Conservation (phyloP, 2,329 filamentous ascomycete genomes). For the Hypoxylon sp. region DNA sequence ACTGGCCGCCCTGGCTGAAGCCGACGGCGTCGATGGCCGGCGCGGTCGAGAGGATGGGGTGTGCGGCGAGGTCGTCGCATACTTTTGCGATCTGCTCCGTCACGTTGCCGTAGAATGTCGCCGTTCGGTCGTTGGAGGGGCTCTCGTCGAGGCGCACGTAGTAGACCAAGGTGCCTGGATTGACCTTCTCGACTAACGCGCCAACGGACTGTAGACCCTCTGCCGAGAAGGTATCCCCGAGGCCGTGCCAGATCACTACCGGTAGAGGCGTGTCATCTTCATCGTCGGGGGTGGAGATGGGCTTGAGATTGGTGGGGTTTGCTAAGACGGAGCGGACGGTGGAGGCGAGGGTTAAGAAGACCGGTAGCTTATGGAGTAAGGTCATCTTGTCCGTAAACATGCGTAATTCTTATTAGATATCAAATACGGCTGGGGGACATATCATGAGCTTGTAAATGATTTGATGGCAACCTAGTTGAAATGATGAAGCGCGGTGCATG, state of each 20-base stretch:
- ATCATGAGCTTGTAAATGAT: slow-evolving; percentile 19
- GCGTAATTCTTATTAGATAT: slow-evolving; percentile 19
- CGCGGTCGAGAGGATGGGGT: slow-evolving; percentile 85
- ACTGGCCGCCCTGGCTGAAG: slow-evolving; percentile 96
- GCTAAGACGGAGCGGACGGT: slow-evolving; percentile 38
- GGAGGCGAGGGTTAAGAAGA: slow-evolving; percentile 30
- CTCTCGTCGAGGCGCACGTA: slow-evolving; percentile 79
- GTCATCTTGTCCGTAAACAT: slow-evolving; percentile 29
- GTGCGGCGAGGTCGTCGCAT: slow-evolving; percentile 80
- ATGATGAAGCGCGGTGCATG: slow-evolving; percentile 11
- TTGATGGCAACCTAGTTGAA: slow-evolving; percentile 18
- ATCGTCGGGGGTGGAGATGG: slow-evolving; percentile 53
- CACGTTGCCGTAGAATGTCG: slow-evolving; percentile 93
- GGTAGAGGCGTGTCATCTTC: slow-evolving; percentile 80
- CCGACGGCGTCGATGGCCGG: slow-evolving; percentile 91
- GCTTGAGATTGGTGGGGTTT: slow-evolving; percentile 37
- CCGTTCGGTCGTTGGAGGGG: slow-evolving; percentile 78
- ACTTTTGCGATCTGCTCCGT: slow-evolving; percentile 82
- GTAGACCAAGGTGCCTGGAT: slow-evolving; percentile 90
- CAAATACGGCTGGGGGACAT: slow-evolving; percentile 11
- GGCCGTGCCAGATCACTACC: slow-evolving; percentile 93
- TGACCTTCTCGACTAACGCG: slow-evolving; percentile 76
- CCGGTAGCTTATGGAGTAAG: slow-evolving; percentile 33
- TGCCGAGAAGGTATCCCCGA: slow-evolving; percentile 80
- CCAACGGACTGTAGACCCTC: slow-evolving; percentile 81